Evolutionary conservation across 345 rosid genomes (phyloP).

Genomic region (Dipteronia sinensis): DNA sequence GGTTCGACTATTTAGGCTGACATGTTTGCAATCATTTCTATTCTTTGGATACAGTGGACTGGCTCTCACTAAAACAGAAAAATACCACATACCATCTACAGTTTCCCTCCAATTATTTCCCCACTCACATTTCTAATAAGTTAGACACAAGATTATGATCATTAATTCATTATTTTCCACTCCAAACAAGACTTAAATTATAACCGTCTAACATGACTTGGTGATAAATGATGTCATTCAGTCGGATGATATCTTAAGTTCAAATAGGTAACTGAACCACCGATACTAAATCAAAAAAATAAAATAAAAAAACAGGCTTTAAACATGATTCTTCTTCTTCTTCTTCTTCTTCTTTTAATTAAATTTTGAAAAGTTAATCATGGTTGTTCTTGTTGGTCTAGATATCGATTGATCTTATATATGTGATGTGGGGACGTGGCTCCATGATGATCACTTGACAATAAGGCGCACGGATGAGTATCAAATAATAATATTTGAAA

Average conservation of each 20-base stretch:
- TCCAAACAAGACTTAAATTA: too few relatives aligned
- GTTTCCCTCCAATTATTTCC: neutral
- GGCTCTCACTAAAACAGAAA: neutral
- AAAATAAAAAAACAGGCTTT: too few relatives aligned
- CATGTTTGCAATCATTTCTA: constrained; percentile 5
- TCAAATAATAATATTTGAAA: neutral
- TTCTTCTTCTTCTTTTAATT: too few relatives aligned
- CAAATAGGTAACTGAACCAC: too few relatives aligned
- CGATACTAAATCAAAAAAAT: too few relatives aligned
- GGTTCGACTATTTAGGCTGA: constrained; percentile 10
- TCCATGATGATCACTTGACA: neutral
- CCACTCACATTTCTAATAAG: neutral
- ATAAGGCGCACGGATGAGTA: neutral
- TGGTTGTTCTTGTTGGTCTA: neutral
- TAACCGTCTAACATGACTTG: too few relatives aligned
- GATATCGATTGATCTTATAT: neutral
- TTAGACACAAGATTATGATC: too few relatives aligned
- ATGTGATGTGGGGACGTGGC: neutral
- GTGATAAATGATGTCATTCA: too few relatives aligned
- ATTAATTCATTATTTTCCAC: too few relatives aligned
- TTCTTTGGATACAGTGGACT: neutral
- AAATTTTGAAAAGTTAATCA: too few relatives aligned
- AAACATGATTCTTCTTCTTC: too few relatives aligned
- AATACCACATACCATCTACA: neutral
- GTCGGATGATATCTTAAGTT: too few relatives aligned